Evolutionary conservation across 345 rosid genomes (phyloP).

Genomic region (Camelina sativa): DNA sequence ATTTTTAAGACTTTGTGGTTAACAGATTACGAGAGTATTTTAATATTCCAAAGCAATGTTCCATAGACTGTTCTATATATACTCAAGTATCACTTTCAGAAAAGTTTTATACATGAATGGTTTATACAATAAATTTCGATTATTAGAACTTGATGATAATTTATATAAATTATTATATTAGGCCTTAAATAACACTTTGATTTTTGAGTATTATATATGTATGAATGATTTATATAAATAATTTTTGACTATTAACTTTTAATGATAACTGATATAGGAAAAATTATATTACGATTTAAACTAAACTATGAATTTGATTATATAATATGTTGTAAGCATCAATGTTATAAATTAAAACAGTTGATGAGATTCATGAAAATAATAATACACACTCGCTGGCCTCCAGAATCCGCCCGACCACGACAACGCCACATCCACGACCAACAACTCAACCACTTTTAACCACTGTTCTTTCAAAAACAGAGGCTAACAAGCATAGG

Average conservation of each 20-base stretch:
- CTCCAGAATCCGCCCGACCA: too few species aligned
- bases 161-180: too few species aligned
- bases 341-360: background rate
- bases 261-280: background rate
- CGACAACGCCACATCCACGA: too few species aligned
- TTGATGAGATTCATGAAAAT: constrained; percentile 29
- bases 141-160: background rate
- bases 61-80: background rate
- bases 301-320: background rate
- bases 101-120: too few species aligned
- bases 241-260: background rate
- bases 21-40: constrained; percentile 3
- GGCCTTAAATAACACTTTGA: background rate
- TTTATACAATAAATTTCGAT: background rate
- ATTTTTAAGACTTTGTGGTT: background rate
- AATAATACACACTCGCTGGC: too few species aligned
- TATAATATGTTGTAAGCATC: constrained; percentile 1
- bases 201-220: background rate
- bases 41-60: background rate
- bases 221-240: background rate
- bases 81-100: background rate
- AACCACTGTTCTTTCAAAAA: too few species aligned
- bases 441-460: too few species aligned
- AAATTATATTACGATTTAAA: background rate
- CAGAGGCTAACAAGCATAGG: too few species aligned